Evolutionary conservation across 257 asterid genomes (phyloP).

Genomic region (Solanum chmielewskii): DNA sequence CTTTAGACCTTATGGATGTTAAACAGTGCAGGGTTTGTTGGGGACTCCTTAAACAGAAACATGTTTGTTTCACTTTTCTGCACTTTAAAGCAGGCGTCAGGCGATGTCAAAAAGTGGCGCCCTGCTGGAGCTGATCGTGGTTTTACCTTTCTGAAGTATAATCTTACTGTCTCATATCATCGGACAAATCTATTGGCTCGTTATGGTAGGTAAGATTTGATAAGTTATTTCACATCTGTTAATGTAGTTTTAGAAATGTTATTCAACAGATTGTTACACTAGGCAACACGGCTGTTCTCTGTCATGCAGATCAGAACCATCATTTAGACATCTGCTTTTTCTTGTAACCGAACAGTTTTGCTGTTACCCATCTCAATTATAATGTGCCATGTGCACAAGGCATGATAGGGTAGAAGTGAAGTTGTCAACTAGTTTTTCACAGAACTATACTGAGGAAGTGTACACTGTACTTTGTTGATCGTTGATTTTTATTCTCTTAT

Average conservation of each 20-base stretch:
- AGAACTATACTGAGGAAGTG: neutral
- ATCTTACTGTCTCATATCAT: slow-evolving; percentile 85
- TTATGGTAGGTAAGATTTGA: slow-evolving; percentile 82
- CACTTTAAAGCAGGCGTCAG: slow-evolving; percentile 47
- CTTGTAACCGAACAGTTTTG: neutral
- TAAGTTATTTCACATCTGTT: neutral
- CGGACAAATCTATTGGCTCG: slow-evolving; percentile 94
- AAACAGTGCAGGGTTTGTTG: slow-evolving; percentile 87
- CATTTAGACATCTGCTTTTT: neutral
- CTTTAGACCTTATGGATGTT: slow-evolving; percentile 29
- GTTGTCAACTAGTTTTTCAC: neutral
- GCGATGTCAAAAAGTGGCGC: slow-evolving; percentile 87
- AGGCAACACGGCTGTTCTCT: neutral
- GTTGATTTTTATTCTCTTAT: neutral
- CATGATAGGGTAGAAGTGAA: neutral
- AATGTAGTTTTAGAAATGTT: neutral
- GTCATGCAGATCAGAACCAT: neutral
- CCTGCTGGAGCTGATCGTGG: slow-evolving; percentile 97
- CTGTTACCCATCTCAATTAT: neutral
- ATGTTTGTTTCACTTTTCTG: slow-evolving; percentile 93
- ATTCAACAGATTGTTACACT: neutral
- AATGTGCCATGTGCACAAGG: neutral
- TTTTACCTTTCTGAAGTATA: slow-evolving; percentile 72
- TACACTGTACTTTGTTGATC: neutral
- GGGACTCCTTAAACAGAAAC: slow-evolving; percentile 93